Base-by-base conservation (phyloP, 139 green algal genomes). In the Coelastrella sp. region DNA sequence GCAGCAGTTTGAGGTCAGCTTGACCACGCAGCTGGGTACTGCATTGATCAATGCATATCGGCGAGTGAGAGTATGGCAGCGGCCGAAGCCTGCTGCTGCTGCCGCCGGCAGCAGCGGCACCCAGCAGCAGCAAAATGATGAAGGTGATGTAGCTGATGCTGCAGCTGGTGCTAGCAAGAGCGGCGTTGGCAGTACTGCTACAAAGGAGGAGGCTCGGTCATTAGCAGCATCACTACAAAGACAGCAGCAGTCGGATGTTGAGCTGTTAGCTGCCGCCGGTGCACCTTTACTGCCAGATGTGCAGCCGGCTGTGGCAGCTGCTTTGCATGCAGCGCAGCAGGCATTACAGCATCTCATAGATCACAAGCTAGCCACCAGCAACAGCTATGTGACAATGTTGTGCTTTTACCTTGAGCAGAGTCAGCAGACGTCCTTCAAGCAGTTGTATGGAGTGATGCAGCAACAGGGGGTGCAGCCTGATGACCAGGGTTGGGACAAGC, bases 21-120 rank as follows among this genome's bases (percentile, higher is more conserved):
- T 91, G 27, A 91, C 89, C 60, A 85, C 60, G 4, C 43, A 86
- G 51, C 27, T 87, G 0, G 89, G 89, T 9, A 88, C 87, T 25
- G 67, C 85, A 4, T 67, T 93, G 57, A 87, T 93, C 43, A 89
- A 91, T 67, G 87, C 89, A 3, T 91, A 90, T 81, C 69, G 85
- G n/a, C 66, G 59, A 6, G 81, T 87, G 37, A 60, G 38, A 7
- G 40, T 30, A n/a, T 84, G 78, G 78, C 23, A 82, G 51, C 75
- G 48, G n/a, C n/a, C 48, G 13, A 21, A n/a, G n/a, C n/a, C 53
- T 64, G 53, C 7, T 64, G 53, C 6, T 32, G 53, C 53, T 32
- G 53, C 53, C 50, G 38, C 8, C 13, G 38, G 30, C 48, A 81
- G 73, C 73, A 67, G 32, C 27, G 37, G 73, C 73, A 51, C 35